phyloP scores from a whole-genome alignment of 495 filamentous ascomycete genomes.

The Tirmania nivea region DNA sequence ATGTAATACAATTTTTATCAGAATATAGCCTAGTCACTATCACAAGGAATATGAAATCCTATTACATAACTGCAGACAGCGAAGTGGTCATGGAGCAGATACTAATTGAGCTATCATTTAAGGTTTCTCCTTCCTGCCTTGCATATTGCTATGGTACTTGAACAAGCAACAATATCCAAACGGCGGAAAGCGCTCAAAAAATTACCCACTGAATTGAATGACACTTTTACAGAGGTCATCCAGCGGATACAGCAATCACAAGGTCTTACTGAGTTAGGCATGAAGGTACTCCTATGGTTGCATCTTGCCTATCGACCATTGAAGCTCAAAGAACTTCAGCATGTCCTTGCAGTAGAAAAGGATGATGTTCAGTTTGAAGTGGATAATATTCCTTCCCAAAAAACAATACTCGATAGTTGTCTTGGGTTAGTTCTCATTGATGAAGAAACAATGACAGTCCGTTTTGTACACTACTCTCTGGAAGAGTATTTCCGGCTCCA shows the following conservation, averaged over 20 bases:
- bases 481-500: background rate
- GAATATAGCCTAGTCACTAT: too few species aligned
- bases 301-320: conserved; percentile 5
- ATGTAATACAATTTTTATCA: too few species aligned
- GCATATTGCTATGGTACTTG: background rate
- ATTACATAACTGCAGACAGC: too few species aligned
- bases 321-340: conserved; percentile 1
- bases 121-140: background rate
- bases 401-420: conserved; percentile 1
- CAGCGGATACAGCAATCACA: background rate
- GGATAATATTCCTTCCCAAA: background rate
- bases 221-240: background rate
- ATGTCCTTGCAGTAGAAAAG: conserved; percentile 7
- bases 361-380: background rate
- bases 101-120: background rate
- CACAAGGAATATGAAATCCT: too few species aligned
- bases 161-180: background rate
- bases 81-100: background rate
- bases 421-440: conserved; percentile 6
- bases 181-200: background rate
- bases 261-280: background rate
- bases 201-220: background rate
- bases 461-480: conserved; percentile 3
- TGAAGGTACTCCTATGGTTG: background rate
- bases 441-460: background rate